Base-by-base conservation (phyloP, 2,329 filamentous ascomycete species). In the Claviceps sp. region DNA sequence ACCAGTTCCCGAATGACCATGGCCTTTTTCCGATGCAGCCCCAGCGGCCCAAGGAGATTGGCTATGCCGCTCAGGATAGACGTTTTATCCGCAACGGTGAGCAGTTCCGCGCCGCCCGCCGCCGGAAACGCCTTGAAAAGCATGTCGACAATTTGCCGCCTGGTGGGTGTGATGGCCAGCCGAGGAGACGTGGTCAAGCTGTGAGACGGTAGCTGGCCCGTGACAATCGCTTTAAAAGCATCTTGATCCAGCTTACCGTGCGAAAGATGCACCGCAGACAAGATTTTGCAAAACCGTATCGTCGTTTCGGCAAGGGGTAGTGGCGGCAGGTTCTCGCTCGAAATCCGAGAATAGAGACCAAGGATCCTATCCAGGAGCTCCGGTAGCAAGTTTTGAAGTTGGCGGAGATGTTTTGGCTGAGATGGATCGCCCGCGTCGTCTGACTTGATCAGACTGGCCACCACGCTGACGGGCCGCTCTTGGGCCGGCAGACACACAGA, bases 1-100 rank as follows among this genome's bases (percentile, higher is more conserved):
- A 98, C 77, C 48, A 97, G 76, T 62, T 96, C 89, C 59, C 87
- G 84, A 60, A 95, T 77, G 0, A 96, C 81, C 70, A 97, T 85
- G 4, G 87, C 89, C 67, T 94, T 95, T 69, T 96, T 97, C 53
- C 93, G 80, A 54, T 89, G 81, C 55, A 91, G 79, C 1, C 87
- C 88, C 7, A 98, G 69, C 5, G 80, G 75, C 0, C 88, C 85
- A 10, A 96, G 73, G n/a, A 94, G 81, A n/a, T 86, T 82, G 7
- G 89, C 85, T 57, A 97, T 89, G 13, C 89, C 91, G 58, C 89
- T 84, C 16, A 96, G 73, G 39, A 96, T 84, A 10, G 85, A 81
- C 11, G 87, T 81, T 22, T 86, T 78, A 66, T 95, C 90, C 10
- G 82, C 81, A 4, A 85, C 80, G 2, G 84, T 85, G 50, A 95